Percentiles rank a stretch among this genome's conserved stretches.
Conservation (phyloP, 2,329 filamentous ascomycete species). For the Lasiodiplodia sp. region DNA sequence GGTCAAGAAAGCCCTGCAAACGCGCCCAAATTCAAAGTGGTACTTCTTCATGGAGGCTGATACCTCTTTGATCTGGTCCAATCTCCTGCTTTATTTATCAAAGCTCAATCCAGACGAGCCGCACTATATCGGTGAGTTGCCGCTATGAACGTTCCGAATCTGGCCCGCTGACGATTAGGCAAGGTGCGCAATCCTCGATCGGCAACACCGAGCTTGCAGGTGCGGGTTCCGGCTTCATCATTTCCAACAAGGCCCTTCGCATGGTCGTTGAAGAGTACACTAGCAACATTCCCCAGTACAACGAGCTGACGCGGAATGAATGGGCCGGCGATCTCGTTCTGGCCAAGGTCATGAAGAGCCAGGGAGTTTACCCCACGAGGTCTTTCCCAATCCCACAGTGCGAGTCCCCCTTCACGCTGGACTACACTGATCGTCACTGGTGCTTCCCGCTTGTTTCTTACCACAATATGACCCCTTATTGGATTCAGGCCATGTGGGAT, state of each 20-base stretch:
- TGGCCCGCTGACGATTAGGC: background rate
- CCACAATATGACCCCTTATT: slow-evolving; percentile 48
- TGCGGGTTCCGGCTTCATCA: slow-evolving; percentile 54
- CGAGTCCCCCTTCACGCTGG: slow-evolving; percentile 52
- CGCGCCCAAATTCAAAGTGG: slow-evolving; percentile 47
- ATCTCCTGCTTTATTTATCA: slow-evolving; percentile 39
- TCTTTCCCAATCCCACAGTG: slow-evolving; percentile 56
- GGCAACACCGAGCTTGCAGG: slow-evolving; percentile 55
- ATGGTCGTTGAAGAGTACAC: slow-evolving; percentile 44
- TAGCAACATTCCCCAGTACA: slow-evolving; percentile 36
- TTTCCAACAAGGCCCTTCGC: slow-evolving; percentile 51
- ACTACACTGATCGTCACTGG: slow-evolving; percentile 49
- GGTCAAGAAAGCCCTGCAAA: slow-evolving; percentile 56
- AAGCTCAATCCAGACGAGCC: slow-evolving; percentile 38
- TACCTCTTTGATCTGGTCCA: slow-evolving; percentile 47
- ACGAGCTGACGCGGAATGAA: slow-evolving; percentile 45
- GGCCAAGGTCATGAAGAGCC: slow-evolving; percentile 47
- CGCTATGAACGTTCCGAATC: too few species aligned
- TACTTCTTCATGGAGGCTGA: slow-evolving; percentile 49
- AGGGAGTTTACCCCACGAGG: slow-evolving; percentile 45
- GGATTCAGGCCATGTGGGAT: slow-evolving; percentile 48
- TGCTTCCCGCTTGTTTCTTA: slow-evolving; percentile 53
- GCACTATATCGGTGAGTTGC: slow-evolving; percentile 49
- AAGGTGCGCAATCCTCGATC: slow-evolving; percentile 49
- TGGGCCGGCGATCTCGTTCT: slow-evolving; percentile 51